Percentiles rank a stretch among this genome's conserved stretches.
Evolutionary conservation across 441 rosid species (phyloP).

Genomic region (Manihot esculenta): DNA sequence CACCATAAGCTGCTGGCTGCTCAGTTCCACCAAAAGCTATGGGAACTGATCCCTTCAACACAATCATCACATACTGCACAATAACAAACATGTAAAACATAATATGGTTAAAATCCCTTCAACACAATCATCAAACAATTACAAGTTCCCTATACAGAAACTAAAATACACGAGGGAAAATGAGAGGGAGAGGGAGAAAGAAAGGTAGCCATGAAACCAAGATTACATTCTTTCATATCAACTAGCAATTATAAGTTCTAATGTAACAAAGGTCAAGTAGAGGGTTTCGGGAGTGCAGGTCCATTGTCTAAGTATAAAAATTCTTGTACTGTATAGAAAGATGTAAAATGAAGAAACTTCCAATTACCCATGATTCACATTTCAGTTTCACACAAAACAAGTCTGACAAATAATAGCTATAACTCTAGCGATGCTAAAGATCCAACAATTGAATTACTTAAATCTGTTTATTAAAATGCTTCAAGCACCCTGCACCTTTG

Average conservation of each 20-base stretch:
- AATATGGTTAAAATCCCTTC: too few species aligned
- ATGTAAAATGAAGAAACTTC: neutral
- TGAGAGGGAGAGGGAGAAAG: neutral
- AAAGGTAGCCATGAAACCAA: neutral
- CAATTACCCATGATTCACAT: neutral
- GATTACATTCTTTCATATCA: slow-evolving; percentile 7
- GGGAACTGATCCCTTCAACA: slow-evolving; percentile 95
- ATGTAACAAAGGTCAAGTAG: neutral
- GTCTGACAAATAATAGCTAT: neutral
- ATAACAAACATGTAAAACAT: neutral
- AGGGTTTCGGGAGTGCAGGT: neutral
- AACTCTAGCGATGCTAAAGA: neutral
- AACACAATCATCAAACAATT: neutral
- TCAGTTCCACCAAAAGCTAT: slow-evolving; percentile 90
- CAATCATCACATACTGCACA: slow-evolving; percentile 92
- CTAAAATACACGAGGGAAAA: neutral
- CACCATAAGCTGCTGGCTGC: slow-evolving; percentile 92
- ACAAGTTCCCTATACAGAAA: neutral
- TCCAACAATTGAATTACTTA: neutral
- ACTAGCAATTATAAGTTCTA: neutral
- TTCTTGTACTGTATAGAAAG: neutral
- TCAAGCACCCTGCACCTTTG: neutral
- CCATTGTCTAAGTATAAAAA: neutral
- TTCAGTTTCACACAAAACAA: neutral
- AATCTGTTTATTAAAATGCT: neutral